Conservation (phyloP, 768 basidiomycete species). For the Lentinula lateritia region DNA sequence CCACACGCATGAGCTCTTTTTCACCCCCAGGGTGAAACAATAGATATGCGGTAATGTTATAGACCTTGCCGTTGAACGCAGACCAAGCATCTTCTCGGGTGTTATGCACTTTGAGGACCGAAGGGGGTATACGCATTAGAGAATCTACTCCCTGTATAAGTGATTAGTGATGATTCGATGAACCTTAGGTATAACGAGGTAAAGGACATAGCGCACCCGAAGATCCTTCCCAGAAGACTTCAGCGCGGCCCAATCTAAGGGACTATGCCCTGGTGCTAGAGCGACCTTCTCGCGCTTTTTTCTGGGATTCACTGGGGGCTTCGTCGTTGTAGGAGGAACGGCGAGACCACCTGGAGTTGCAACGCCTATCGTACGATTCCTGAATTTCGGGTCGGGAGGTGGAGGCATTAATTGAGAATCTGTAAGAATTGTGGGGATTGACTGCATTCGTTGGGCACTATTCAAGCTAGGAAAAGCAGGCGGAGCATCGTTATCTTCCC, state of each 20-base stretch:
- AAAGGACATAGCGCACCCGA: conserved; percentile 41
- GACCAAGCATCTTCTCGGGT: conserved; percentile 90
- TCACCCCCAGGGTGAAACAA: conserved; percentile 93
- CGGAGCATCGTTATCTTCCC: conserved; percentile 47
- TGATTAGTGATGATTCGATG: too few species aligned
- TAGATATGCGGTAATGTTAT: conserved; percentile 92
- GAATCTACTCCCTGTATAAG: conserved; percentile 60
- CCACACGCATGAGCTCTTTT: conserved; percentile 90
- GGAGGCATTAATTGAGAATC: conserved; percentile 53
- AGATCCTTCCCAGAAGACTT: conserved; percentile 80
- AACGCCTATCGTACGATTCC: conserved; percentile 35
- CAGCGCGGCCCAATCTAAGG: conserved; percentile 90
- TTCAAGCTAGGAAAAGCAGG: conserved; percentile 70
- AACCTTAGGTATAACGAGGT: not conserved
- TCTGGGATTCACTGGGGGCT: conserved; percentile 43
- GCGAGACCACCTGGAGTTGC: conserved; percentile 37
- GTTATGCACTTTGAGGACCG: conserved; percentile 75
- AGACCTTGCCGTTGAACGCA: conserved; percentile 87
- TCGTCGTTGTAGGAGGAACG: conserved; percentile 59
- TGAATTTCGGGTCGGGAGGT: conserved; percentile 36
- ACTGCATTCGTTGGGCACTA: conserved; percentile 61
- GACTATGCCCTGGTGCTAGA: conserved; percentile 85
- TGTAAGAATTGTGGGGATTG: conserved; percentile 30
- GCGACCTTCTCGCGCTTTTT: conserved; percentile 77
- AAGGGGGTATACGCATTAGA: conserved; percentile 66